phyloP scores from a whole-genome alignment of 2,329 filamentous ascomycete species.

The Phialocephala subalpina region DNA sequence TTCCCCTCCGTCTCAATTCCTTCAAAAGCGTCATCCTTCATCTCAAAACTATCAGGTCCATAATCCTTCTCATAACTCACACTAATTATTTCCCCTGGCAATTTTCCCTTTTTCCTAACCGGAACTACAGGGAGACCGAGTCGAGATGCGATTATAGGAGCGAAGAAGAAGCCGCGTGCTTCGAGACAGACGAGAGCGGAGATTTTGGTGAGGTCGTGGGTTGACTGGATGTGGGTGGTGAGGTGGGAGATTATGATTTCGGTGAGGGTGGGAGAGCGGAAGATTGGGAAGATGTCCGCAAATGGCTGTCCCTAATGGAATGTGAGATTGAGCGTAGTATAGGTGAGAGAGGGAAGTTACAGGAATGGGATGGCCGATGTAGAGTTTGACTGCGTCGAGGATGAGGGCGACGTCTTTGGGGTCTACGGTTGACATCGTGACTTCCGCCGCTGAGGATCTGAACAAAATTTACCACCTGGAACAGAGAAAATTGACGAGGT shows the following conservation, averaged over 20 bases:
- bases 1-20: constrained; percentile 75
- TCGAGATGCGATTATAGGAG: constrained; percentile 82
- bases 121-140: constrained; percentile 87
- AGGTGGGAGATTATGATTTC: constrained; percentile 33
- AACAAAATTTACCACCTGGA: neutral
- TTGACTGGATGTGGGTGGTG: constrained; percentile 25
- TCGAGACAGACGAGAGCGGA: constrained; percentile 80
- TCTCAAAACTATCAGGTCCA: constrained; percentile 91
- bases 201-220: constrained; percentile 27
- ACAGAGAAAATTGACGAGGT: neutral
- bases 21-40: constrained; percentile 75
- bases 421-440: constrained; percentile 26
- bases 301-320: constrained; percentile 31
- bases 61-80: constrained; percentile 93
- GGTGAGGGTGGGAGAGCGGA: constrained; percentile 30
- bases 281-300: constrained; percentile 36
- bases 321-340: neutral
- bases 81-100: constrained; percentile 87
- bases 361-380: constrained; percentile 30
- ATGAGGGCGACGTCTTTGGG: constrained; percentile 22
- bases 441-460: neutral
- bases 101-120: constrained; percentile 92
- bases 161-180: constrained; percentile 92
- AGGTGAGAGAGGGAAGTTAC: constrained; percentile 13
- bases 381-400: constrained; percentile 34